Percentiles rank a stretch among this genome's conserved stretches.
phyloP scores from a whole-genome alignment of 108 stramenopile genomes.

The Aureococcus anophagefferens region DNA sequence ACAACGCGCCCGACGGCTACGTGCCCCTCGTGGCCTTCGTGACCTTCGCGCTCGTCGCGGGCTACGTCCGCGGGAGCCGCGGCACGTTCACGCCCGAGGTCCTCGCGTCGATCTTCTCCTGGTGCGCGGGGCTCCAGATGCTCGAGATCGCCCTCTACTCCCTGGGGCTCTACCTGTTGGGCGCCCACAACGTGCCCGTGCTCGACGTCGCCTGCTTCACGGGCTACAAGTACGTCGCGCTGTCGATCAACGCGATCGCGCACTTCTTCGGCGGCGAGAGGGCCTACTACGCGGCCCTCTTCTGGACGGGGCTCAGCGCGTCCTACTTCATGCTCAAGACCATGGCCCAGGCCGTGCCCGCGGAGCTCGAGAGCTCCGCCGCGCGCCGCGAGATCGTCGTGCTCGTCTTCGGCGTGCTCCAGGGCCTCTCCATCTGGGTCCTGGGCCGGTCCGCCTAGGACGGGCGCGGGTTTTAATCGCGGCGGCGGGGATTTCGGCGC shows the following conservation, averaged over 20 bases:
- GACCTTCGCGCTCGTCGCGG: slow-evolving; percentile 29
- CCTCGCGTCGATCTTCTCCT: neutral
- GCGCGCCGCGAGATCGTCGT: neutral
- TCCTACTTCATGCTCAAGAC: slow-evolving; percentile 24
- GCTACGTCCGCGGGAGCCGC: slow-evolving; percentile 17
- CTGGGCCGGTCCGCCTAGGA: too few relatives aligned
- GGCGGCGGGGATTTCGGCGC: too few relatives aligned
- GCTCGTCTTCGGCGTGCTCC: neutral
- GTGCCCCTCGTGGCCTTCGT: slow-evolving; percentile 40
- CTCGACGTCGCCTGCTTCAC: slow-evolving; percentile 32
- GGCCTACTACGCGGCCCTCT: neutral
- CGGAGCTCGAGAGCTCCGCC: neutral
- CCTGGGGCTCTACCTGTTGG: neutral
- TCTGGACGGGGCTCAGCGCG: slow-evolving; percentile 6
- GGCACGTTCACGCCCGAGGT: slow-evolving; percentile 5
- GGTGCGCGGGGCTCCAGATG: neutral
- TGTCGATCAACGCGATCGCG: slow-evolving; percentile 8
- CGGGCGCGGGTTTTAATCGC: too few relatives aligned
- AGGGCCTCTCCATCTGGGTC: neutral
- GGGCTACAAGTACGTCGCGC: slow-evolving; percentile 35
- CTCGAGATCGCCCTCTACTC: too few relatives aligned
- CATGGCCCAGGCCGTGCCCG: slow-evolving; percentile 6
- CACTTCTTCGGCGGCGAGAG: neutral
- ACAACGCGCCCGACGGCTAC: slow-evolving; percentile 41
- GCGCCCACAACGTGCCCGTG: neutral